phyloP scores from a whole-genome alignment of 345 rosid species.

The Brassica napus region Da-Ae NC_063441.1:19540001-19540500 shows the following conservation, averaged over 20 bases:
- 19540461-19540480: no score
- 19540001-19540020: conserved; percentile 6
- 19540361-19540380: no score
- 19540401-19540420: no score
- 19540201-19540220: background rate
- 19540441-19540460: no score
- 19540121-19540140: background rate
- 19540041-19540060: background rate
- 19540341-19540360: no score
- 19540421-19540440: no score
- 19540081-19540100: background rate
- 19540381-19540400: no score
- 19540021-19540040: background rate
- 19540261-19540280: background rate
- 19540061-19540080: background rate
- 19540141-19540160: background rate
- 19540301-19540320: no score
- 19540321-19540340: no score
- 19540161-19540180: background rate
- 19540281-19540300: background rate
- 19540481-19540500: no score
- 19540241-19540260: background rate
- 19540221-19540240: background rate
- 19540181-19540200: background rate
- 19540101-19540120: background rate